Percentiles rank a stretch among this genome's conserved stretches.
Evolutionary conservation across 2,329 filamentous ascomycete species (phyloP).

Genomic region (Colletotrichum acutatum): DNA sequence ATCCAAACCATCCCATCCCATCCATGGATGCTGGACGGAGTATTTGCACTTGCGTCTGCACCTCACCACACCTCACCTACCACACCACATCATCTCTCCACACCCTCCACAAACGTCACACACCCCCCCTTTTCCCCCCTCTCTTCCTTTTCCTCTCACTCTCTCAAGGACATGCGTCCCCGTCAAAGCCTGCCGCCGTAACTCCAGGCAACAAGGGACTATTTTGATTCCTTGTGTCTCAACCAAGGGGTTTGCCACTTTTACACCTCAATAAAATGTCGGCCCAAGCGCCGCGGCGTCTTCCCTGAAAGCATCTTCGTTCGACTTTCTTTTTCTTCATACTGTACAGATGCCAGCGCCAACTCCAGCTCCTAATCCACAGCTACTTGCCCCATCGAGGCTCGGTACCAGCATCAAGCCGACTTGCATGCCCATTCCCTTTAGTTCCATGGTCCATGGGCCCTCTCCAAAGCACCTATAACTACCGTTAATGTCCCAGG

Average conservation of each 20-base stretch:
- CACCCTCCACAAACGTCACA: conserved; percentile 30
- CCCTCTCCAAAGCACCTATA: conserved; percentile 31
- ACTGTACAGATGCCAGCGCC: conserved; percentile 14
- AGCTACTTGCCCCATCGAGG: conserved; percentile 22
- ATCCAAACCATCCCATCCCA: conserved; percentile 14
- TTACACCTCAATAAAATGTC: conserved; percentile 29
- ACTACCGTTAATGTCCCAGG: conserved; percentile 32
- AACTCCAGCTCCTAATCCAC: conserved; percentile 6
- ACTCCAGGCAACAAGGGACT: conserved; percentile 37
- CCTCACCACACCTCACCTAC: not conserved
- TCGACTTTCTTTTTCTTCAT: conserved; percentile 34
- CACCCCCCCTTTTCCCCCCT: conserved; percentile 6
- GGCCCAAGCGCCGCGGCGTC: conserved; percentile 32
- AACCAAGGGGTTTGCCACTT: conserved; percentile 34
- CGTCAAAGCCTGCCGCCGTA: conserved; percentile 34
- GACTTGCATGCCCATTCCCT: conserved; percentile 32
- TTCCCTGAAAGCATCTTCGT: conserved; percentile 31
- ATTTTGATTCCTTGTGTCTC: conserved; percentile 37
- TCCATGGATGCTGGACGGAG: conserved; percentile 20
- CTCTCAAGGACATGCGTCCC: conserved; percentile 14
- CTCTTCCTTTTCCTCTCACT: not conserved
- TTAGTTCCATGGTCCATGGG: conserved; percentile 29
- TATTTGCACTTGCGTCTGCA: conserved; percentile 27
- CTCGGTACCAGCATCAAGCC: conserved; percentile 32
- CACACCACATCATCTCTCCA: not conserved